Evolutionary conservation across 23 red algal species (phyloP), one percentile per base, ranked within the genome.

Genomic region (Cyanidioschyzon merolae): DNA sequence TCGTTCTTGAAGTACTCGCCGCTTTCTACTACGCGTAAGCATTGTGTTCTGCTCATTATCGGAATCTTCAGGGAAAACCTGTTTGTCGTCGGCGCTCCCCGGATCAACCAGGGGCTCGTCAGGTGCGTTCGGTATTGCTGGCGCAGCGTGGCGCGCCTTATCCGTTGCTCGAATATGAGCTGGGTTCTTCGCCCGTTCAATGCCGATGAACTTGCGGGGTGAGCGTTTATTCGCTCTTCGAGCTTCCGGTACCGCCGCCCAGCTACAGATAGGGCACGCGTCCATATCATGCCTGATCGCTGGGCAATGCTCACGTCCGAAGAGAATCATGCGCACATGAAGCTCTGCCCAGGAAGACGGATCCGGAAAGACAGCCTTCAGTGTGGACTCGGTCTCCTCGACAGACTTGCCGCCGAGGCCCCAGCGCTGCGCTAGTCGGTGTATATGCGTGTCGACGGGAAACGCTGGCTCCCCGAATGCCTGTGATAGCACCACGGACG

Each of bases 371-470:
- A 77, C 83, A 0, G 26, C n/a, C 35, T 87, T 83, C 34, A 92
- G 74, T 16, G 35, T 77, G 7, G 21, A 7, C 24, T 51, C 58
- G 27, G 83, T 79, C 50, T 83, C 84, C 34, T 81, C 76, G 2
- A 50, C 77, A 31, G 79, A 82, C 3, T 77, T 77, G 24, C 58
- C 81, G 38, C 82, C 57, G 37, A 85, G 83, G 18, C 89, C 89
- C 89, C 89, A 92, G 1, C 89, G 84, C 76, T 85, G 76, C 0
- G 89, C 83, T 38, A 92, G 77, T 17, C 89, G 84, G 79, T 87
- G 89, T 35, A 92, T 88, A 74, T 92, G 89, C 0, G 89, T 92
- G 68, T 92, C 89, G 1, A 92, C 89, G 15, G 89, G 89, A 41
- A 92, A 92, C 29, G 89, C 83, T 15, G 89, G 77, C 57, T 78